Conservation (phyloP, 1,284 basidiomycete species). For the Termitomyces sp. region DNA sequence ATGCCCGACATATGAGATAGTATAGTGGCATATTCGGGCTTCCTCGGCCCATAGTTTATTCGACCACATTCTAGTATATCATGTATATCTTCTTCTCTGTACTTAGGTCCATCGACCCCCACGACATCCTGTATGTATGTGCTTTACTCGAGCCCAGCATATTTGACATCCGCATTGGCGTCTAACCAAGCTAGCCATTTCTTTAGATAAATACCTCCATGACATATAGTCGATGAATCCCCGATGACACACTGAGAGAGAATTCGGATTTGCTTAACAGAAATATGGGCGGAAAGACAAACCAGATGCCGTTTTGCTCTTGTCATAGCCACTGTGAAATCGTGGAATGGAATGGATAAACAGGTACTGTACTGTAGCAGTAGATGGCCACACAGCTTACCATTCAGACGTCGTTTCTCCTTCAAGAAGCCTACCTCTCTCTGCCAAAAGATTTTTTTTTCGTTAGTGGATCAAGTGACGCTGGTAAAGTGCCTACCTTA, state of each 20-base stretch:
- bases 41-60: not conserved
- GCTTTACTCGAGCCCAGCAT: constrained; percentile 58
- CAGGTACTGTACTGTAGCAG: not conserved
- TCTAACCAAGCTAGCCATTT: constrained; percentile 91
- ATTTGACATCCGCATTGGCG: constrained; percentile 82
- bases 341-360: not conserved
- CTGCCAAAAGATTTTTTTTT: constrained; percentile 29
- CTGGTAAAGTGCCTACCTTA: constrained; percentile 39
- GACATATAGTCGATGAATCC: constrained; percentile 82
- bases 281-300: constrained; percentile 20
- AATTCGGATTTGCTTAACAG: not conserved
- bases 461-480: not conserved
- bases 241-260: constrained; percentile 77
- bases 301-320: constrained; percentile 87
- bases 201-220: constrained; percentile 80
- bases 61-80: not conserved
- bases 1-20: constrained; percentile 10
- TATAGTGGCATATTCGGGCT: not conserved
- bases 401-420: constrained; percentile 86
- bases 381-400: constrained; percentile 33
- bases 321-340: constrained; percentile 81
- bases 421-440: constrained; percentile 89
- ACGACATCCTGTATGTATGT: not conserved
- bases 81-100: not conserved
- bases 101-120: not conserved